phyloP scores from a whole-genome alignment of 2,329 filamentous ascomycete genomes.

The Alternaria sp. region DNA sequence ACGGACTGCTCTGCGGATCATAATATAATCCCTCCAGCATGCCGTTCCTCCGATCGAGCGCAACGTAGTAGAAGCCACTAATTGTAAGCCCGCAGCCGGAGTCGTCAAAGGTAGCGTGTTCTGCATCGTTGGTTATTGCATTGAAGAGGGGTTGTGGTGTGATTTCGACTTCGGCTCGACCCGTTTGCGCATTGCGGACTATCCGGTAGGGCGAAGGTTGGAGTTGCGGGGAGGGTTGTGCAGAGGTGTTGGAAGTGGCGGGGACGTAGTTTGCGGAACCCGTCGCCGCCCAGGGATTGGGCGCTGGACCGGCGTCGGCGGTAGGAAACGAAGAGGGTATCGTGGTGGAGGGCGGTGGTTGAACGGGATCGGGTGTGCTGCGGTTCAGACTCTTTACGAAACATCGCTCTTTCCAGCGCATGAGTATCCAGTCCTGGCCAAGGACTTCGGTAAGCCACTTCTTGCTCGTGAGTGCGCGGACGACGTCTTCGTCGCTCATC shows the following conservation, averaged over 20 bases:
- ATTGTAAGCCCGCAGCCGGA: slow-evolving; percentile 60
- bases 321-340: slow-evolving; percentile 2
- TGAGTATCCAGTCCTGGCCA: slow-evolving; percentile 60
- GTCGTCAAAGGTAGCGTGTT: slow-evolving; percentile 42
- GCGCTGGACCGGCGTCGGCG: slow-evolving; percentile 9
- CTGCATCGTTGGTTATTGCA: slow-evolving; percentile 19
- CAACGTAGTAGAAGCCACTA: slow-evolving; percentile 63
- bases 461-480: slow-evolving; percentile 54
- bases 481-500: slow-evolving; percentile 52
- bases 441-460: slow-evolving; percentile 46
- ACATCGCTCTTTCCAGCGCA: slow-evolving; percentile 65
- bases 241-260: neutral
- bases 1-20: slow-evolving; percentile 63
- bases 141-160: slow-evolving; percentile 11
- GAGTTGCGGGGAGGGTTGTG: slow-evolving; percentile 9
- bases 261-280: slow-evolving; percentile 5
- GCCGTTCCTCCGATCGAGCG: slow-evolving; percentile 57
- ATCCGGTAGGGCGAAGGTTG: slow-evolving; percentile 26
- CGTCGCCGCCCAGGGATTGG: slow-evolving; percentile 1
- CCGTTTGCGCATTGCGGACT: slow-evolving; percentile 23
- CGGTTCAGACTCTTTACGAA: slow-evolving; percentile 52
- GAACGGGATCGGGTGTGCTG: slow-evolving; percentile 24
- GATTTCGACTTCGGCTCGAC: slow-evolving; percentile 25
- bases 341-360: slow-evolving; percentile 20
- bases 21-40: slow-evolving; percentile 62